These are phyloP conservation scores for Mycena galericulata DNA, from an alignment of 768 basidiomycete genomes.

Conservation along the genomic window DNA sequence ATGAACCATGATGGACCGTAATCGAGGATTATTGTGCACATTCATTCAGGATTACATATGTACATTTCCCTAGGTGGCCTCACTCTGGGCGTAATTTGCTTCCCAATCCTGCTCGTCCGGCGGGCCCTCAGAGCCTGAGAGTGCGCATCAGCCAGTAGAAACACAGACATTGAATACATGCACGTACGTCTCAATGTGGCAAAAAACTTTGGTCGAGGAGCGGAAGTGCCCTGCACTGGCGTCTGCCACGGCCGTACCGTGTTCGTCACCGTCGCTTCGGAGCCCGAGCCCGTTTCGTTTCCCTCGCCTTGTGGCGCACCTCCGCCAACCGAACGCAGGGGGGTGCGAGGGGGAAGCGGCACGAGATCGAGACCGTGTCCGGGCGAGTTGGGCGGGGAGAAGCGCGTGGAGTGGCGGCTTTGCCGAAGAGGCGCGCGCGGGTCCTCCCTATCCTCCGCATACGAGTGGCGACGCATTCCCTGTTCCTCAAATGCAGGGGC, in stretches of 20 bases:
- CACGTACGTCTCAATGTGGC: conserved; percentile 5
- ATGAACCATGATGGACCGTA: conserved; percentile 22
- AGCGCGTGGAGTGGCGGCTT: conserved; percentile 12
- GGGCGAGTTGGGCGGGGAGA: conserved; percentile 22
- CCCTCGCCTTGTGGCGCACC: background rate
- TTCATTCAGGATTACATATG: background rate
- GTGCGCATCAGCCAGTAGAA: background rate
- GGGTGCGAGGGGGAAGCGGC: background rate
- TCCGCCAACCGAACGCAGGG: too few relatives aligned
- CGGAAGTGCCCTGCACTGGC: background rate
- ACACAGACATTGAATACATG: background rate
- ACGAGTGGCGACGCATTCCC: background rate
- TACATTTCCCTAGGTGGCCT: background rate
- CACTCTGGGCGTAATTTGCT: conserved; percentile 7
- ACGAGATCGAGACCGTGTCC: conserved; percentile 11
- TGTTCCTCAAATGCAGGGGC: background rate
- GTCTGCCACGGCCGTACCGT: background rate
- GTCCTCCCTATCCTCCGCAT: conserved; percentile 7
- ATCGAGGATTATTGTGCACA: conserved; percentile 21
- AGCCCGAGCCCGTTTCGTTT: conserved; percentile 10
- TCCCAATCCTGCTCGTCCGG: conserved; percentile 26
- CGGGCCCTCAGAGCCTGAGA: conserved; percentile 4
- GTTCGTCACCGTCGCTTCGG: conserved; percentile 8
- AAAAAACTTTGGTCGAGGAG: background rate
- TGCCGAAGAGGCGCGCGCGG: background rate